These are phyloP conservation scores for Bipolaris cookei DNA, from an alignment of 2,329 filamentous ascomycete species.

Conservation along the genomic window DNA sequence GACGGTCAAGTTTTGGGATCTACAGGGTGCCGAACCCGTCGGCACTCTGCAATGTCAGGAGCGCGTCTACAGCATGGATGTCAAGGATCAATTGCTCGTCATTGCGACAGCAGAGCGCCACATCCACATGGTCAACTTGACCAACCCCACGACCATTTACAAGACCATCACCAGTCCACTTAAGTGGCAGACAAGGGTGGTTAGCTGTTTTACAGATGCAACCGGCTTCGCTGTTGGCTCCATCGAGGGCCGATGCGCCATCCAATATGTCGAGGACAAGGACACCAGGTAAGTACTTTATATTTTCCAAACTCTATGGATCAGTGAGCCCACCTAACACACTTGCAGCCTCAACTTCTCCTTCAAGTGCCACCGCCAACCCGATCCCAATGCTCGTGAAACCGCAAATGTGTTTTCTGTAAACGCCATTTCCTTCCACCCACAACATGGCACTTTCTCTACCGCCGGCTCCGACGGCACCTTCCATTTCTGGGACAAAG, in stretches of 20 bases:
- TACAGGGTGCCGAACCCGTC: slow-evolving; percentile 67
- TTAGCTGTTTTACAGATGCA: slow-evolving; percentile 92
- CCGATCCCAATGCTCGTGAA: slow-evolving; percentile 66
- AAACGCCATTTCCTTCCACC: slow-evolving; percentile 98
- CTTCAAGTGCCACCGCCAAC: slow-evolving; percentile 97
- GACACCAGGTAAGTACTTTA: slow-evolving; percentile 64
- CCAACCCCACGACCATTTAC: slow-evolving; percentile 88
- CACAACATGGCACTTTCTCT: slow-evolving; percentile 95
- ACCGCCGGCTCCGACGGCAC: slow-evolving; percentile 95
- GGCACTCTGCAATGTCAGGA: slow-evolving; percentile 73
- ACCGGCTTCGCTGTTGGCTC: slow-evolving; percentile 93
- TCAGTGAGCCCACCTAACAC: slow-evolving; percentile 17
- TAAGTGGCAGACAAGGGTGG: slow-evolving; percentile 96
- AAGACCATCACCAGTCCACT: slow-evolving; percentile 95
- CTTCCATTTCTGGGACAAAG: slow-evolving; percentile 91
- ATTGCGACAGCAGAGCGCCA: slow-evolving; percentile 93
- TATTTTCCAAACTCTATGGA: not conserved
- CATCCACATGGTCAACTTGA: slow-evolving; percentile 93
- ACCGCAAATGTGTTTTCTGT: slow-evolving; percentile 90
- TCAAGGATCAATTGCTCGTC: slow-evolving; percentile 85
- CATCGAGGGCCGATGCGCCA: slow-evolving; percentile 95
- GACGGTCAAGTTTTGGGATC: slow-evolving; percentile 88
- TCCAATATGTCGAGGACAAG: slow-evolving; percentile 98
- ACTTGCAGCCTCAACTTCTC: slow-evolving; percentile 80
- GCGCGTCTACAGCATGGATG: slow-evolving; percentile 89